phyloP scores from a whole-genome alignment of 805 yeast species.

The Brettanomyces anomalus region DNA sequence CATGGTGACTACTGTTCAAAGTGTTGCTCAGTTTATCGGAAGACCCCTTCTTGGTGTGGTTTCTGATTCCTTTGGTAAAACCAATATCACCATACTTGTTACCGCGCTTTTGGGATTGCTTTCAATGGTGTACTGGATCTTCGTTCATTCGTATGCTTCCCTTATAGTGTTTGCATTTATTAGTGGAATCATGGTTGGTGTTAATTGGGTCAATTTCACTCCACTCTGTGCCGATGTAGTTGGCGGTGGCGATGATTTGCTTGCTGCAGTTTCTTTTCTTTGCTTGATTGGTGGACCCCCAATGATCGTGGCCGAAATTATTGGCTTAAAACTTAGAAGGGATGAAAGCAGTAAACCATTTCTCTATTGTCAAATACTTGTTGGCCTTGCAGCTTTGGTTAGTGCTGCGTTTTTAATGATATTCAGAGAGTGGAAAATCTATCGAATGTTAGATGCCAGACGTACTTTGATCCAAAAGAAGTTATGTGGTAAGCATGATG shows the following conservation, averaged over 20 bases:
- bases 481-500: not conserved
- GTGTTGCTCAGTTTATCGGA: slow-evolving; percentile 40
- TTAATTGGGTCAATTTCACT: slow-evolving; percentile 31
- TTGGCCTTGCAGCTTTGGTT: slow-evolving; percentile 37
- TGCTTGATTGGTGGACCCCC: slow-evolving; percentile 24
- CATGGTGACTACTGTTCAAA: slow-evolving; percentile 36
- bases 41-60: slow-evolving; percentile 39
- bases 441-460: slow-evolving; percentile 26
- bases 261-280: slow-evolving; percentile 21
- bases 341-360: slow-evolving; percentile 32
- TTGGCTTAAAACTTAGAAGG: slow-evolving; percentile 21
- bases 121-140: slow-evolving; percentile 40
- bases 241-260: slow-evolving; percentile 22
- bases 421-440: slow-evolving; percentile 45
- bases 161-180: slow-evolving; percentile 35
- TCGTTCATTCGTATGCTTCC: slow-evolving; percentile 31
- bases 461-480: slow-evolving; percentile 3
- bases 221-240: slow-evolving; percentile 28
- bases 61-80: slow-evolving; percentile 40
- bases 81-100: slow-evolving; percentile 32
- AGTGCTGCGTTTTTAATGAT: slow-evolving; percentile 34
- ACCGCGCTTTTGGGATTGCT: slow-evolving; percentile 29
- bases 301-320: slow-evolving; percentile 24
- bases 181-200: slow-evolving; percentile 38
- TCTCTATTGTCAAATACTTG: slow-evolving; percentile 49